Percentiles rank a stretch among this genome's conserved stretches.
These are phyloP conservation scores for Trichomonas vaginalis DNA, from an alignment of 208 protist genomes.

Conservation along the genomic window DNA sequence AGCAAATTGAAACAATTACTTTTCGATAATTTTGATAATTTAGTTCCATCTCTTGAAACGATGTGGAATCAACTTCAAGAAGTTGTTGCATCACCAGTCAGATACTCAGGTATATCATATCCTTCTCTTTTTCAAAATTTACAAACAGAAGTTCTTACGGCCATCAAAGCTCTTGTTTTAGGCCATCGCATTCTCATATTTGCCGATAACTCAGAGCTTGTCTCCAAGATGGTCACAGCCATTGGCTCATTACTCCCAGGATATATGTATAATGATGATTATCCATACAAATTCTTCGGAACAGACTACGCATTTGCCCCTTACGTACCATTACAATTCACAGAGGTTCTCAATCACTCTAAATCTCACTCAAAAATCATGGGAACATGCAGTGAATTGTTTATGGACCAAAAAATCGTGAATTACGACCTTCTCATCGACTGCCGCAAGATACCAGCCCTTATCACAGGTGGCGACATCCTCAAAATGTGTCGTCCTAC, in stretches of 20 bases:
- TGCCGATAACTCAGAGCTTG: neutral
- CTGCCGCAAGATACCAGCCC: neutral
- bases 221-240: neutral
- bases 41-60: neutral
- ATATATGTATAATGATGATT: neutral
- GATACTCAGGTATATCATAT: neutral
- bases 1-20: neutral
- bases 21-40: neutral
- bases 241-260: neutral
- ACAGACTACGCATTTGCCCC: neutral
- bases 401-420: neutral
- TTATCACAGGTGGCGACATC: neutral
- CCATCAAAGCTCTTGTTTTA: neutral
- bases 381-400: slow-evolving; percentile 18
- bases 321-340: neutral
- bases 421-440: neutral
- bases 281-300: neutral
- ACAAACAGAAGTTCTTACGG: neutral
- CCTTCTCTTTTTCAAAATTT: neutral
- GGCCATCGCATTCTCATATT: neutral
- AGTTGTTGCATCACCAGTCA: neutral
- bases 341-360: neutral
- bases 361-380: neutral
- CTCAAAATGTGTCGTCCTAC: neutral
- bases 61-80: neutral